Percentiles rank a stretch among this genome's conserved stretches.
Evolutionary conservation across 192 early-diverging fungal species (phyloP).

Genomic region (Gonapodya prolifera): DNA sequence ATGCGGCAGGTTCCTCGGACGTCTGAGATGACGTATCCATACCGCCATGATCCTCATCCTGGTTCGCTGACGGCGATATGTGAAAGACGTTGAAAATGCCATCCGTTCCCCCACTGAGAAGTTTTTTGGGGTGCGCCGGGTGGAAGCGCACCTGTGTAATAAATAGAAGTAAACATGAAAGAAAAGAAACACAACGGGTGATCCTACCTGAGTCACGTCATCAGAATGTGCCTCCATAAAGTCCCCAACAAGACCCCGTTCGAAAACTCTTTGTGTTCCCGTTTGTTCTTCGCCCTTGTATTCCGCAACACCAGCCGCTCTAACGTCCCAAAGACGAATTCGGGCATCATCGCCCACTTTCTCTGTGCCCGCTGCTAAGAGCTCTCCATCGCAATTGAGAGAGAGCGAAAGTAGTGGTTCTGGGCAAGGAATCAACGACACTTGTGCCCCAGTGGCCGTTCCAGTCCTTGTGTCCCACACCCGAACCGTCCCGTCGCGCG

Average conservation of each 20-base stretch:
- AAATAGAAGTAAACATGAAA: not conserved
- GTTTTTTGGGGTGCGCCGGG: not conserved
- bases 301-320: not conserved
- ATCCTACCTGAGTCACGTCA: not conserved
- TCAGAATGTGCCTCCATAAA: not conserved
- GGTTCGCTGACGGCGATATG: not conserved
- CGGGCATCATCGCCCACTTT: not conserved
- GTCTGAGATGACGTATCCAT: not conserved
- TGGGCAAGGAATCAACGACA: not conserved
- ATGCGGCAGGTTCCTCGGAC: not conserved
- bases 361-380: not conserved
- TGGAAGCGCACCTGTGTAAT: not conserved
- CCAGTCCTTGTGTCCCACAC: not conserved
- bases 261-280: not conserved
- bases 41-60: not conserved
- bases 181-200: not conserved
- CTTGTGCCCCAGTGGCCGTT: not conserved
- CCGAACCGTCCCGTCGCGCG: not conserved
- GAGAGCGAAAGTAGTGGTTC: not conserved
- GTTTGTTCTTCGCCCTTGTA: not conserved
- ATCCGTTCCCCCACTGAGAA: not conserved
- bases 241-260: not conserved
- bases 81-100: not conserved
- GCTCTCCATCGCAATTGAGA: not conserved
- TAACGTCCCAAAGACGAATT: not conserved